Evolutionary conservation across 495 filamentous ascomycete genomes (phyloP), one percentile per base, ranked within the genome.

Genomic region (Neohortaea acidophila): DNA sequence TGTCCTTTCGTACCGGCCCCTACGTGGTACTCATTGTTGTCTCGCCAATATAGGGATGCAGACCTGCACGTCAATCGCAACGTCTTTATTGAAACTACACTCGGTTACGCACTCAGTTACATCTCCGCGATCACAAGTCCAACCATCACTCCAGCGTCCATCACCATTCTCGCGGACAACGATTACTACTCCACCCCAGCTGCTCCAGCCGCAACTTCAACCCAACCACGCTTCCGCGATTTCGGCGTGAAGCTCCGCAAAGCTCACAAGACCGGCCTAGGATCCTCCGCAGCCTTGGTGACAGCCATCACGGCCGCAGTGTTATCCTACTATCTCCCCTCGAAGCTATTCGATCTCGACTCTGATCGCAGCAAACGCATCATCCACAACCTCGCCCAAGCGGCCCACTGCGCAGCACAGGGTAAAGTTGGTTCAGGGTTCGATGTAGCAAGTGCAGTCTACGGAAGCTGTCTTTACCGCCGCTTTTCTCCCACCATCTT

Each of bases 381-480:
- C 36, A 67, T 96, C 23, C 91, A 97, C 61, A 94, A 94, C 57
- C 71, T 97, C 22, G 75, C 87, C 5, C 89, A 97, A 62, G 79
- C 80, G 4, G 78, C 85, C 1, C 89, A 97, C 62, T 94, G 87
- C 55, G 83, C 87, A 2, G 89, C 89, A 0, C 89, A 97, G 59
- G 89, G 89, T 17, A 97, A 96, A 58, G 75, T 97, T 4, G 89
- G 89, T 33, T 86, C 80, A 2, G 89, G 89, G 20, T 97, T 97
- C 51, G 89, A 97, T 57, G 81, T 97, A n/a, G 91, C 87, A 0
- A 73, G 79, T 24, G 89, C 89, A 9, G 80, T 89, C 24, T 93
- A 84, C 52, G 89, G 89, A 11, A 82, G 80, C 14, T 93, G 84
- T 52, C 60, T 80, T 5, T 97, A 97, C 67, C 71, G 77, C 15